Evolutionary conservation across 257 asterid species (phyloP).

Genomic region (Solanum arcanum): DNA sequence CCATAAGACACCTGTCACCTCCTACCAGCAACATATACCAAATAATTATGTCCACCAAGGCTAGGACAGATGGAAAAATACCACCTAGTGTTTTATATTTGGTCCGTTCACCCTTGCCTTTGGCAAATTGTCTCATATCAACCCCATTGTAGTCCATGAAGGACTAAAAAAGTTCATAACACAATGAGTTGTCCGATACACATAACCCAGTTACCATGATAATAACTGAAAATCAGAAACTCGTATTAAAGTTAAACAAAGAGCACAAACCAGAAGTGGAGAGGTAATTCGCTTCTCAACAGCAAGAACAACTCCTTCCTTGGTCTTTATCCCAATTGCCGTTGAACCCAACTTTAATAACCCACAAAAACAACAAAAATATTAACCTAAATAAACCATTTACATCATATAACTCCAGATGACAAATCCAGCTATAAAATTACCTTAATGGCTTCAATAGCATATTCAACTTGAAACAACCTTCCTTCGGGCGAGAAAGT

Average conservation of each 20-base stretch:
- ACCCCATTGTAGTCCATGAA: not conserved
- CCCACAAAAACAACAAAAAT: not conserved
- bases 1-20: not conserved
- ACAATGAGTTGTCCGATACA: not conserved
- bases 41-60: not conserved
- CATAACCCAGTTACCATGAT: not conserved
- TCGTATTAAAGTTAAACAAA: not conserved
- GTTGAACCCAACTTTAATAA: slow-evolving; percentile 75
- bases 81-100: not conserved
- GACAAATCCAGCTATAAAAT: not conserved
- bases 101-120: not conserved
- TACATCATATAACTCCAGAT: not conserved
- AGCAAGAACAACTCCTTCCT: slow-evolving; percentile 88
- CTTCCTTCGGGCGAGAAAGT: slow-evolving; percentile 96
- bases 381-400: not conserved
- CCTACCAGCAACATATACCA: not conserved
- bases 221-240: not conserved
- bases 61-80: not conserved
- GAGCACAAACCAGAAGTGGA: slow-evolving; percentile 55
- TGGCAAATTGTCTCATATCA: not conserved
- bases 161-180: not conserved
- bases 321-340: slow-evolving; percentile 84
- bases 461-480: slow-evolving; percentile 85
- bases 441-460: slow-evolving; percentile 91
- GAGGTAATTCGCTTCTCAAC: slow-evolving; percentile 93